Base-by-base conservation (phyloP, 495 filamentous ascomycete species). In the Melanomma pulvis-pyrius region DNA sequence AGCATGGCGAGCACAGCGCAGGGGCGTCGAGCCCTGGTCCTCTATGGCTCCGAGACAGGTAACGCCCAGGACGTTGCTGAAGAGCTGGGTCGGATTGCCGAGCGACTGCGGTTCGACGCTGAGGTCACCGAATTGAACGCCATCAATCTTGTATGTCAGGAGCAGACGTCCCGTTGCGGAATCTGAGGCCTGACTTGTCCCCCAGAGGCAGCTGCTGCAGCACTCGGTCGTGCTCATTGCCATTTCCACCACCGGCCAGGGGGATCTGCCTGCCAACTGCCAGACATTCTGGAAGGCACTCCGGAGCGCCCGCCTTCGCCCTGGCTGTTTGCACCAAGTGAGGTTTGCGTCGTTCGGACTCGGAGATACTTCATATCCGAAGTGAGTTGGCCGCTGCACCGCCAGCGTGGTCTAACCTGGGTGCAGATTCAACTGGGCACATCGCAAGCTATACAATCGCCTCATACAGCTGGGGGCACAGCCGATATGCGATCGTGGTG, bases 11-110 rank as follows among this genome's bases (percentile, higher is more conserved):
- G 41, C 65, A 46, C 65, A 1, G 36, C 59, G 29, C 59, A 59
- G 39, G 58, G 61, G 17, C 74, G 90, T 70, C 88, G 82, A 29
- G 88, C 90, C 48, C 83, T 96, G 54, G 82, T 99, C 44, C 84
- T 96, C 41, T 98, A 97, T 80, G 96, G 91, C 30, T 92, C 92
- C 19, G 96, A 99, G 78, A 97, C 92, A 0, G 94, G 96, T 47
- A 98, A 92, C 71, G 87, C 91, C 36, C 88, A 94, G 72, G 94
- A 98, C 68, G 84, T 91, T 47, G 92, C 96, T 2, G 86, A 90
- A 63, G 92, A 97, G 77, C 77, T 98, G 56, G 91, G 88, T 21
- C 82, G 86, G 25, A 68, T 90, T 68, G 76, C 84, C 11, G 85
- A 92, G 75, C 83, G 93, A 11, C 80, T 96, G 25, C 91, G 86